phyloP scores from a whole-genome alignment of 495 filamentous ascomycete genomes.

The Endocarpon pusillum region DNA sequence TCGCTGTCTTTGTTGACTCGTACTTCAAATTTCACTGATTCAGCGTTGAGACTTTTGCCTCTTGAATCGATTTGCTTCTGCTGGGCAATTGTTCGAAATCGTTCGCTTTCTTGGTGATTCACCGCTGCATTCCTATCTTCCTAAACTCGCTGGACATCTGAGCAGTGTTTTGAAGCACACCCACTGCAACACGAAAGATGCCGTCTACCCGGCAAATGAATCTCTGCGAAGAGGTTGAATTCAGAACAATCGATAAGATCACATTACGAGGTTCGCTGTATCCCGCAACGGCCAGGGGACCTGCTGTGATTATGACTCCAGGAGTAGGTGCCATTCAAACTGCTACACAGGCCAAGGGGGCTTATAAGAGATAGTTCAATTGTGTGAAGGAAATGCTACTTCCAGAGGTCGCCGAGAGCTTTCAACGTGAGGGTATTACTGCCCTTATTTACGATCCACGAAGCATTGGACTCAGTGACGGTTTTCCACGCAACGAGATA shows the following conservation, averaged over 20 bases:
- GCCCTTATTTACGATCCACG: constrained; percentile 27
- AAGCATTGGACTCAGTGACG: constrained; percentile 21
- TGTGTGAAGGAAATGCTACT: constrained; percentile 23
- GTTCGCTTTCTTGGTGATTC: no score
- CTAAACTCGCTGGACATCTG: no score
- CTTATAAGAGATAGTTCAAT: constrained; percentile 18
- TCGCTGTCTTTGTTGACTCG: no score
- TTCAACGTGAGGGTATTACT: constrained; percentile 20
- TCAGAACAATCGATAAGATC: constrained; percentile 17
- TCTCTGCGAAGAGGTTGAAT: constrained; percentile 16
- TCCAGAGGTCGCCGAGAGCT: constrained; percentile 17
- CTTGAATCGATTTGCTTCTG: no score
- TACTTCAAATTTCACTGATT: no score
- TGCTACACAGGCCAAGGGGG: background rate
- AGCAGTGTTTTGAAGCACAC: no score
- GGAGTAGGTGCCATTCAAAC: constrained; percentile 11
- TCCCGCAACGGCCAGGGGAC: constrained; percentile 5
- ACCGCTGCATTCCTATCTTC: no score
- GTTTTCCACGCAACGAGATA: constrained; percentile 24
- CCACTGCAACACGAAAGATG: no score
- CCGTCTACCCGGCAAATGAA: no score
- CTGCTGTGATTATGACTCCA: constrained; percentile 17
- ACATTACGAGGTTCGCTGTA: constrained; percentile 15
- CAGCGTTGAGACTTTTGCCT: no score
- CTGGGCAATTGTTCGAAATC: no score